phyloP scores from a whole-genome alignment of 805 yeast genomes.

The Lipomyces chichibuensis region DNA sequence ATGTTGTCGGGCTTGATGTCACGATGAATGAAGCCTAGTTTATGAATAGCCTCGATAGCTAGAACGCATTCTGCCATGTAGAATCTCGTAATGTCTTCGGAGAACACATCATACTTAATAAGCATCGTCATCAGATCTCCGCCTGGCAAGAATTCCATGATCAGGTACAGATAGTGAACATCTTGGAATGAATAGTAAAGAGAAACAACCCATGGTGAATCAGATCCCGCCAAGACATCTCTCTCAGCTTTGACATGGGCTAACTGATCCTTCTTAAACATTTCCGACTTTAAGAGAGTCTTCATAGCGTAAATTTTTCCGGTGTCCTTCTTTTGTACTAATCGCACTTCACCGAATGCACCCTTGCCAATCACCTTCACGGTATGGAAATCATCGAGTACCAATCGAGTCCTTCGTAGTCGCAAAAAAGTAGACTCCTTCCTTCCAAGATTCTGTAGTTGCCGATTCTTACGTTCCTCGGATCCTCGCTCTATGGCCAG shows the following conservation, averaged over 20 bases:
- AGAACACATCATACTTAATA: slow-evolving; percentile 89
- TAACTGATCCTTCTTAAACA: slow-evolving; percentile 91
- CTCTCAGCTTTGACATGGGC: slow-evolving; percentile 96
- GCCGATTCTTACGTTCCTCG: slow-evolving; percentile 83
- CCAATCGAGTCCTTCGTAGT: slow-evolving; percentile 77
- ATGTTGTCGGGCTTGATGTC: slow-evolving; percentile 98
- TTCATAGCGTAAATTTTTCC: slow-evolving; percentile 95
- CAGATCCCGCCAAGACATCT: slow-evolving; percentile 89
- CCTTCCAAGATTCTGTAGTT: slow-evolving; percentile 77
- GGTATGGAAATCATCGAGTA: slow-evolving; percentile 81
- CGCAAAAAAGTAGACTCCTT: slow-evolving; percentile 87
- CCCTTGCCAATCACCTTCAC: slow-evolving; percentile 95
- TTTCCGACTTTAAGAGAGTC: slow-evolving; percentile 84
- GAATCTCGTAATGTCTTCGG: slow-evolving; percentile 85
- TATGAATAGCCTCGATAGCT: slow-evolving; percentile 93
- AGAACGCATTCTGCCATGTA: slow-evolving; percentile 96
- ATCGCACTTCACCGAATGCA: slow-evolving; percentile 95
- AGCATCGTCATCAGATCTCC: slow-evolving; percentile 94
- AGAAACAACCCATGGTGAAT: slow-evolving; percentile 87
- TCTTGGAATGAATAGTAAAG: slow-evolving; percentile 83
- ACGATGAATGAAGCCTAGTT: slow-evolving; percentile 90
- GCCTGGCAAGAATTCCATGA: slow-evolving; percentile 83
- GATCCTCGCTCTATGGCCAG: slow-evolving; percentile 71
- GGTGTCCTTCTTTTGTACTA: slow-evolving; percentile 90
- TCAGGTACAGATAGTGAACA: slow-evolving; percentile 68